These are phyloP conservation scores for Fusarium verrucosum DNA, from an alignment of 2,329 filamentous ascomycete species.

Conservation along the genomic window DNA sequence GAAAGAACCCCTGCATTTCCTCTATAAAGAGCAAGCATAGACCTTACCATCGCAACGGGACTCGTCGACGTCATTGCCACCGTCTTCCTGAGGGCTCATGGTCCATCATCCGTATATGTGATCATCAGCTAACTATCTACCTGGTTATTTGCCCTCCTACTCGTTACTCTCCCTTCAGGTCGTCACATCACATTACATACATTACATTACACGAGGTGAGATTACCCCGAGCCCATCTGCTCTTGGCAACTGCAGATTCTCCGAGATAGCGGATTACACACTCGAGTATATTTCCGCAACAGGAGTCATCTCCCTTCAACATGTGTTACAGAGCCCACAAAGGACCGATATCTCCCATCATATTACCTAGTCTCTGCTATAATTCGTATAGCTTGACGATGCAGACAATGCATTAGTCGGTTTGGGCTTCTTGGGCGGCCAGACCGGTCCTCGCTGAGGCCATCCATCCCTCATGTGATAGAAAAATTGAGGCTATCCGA, in stretches of 20 bases:
- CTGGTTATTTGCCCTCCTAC: background rate
- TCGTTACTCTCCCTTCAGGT: background rate
- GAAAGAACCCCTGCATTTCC: slow-evolving; percentile 2
- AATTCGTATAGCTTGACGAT: background rate
- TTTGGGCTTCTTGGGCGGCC: background rate
- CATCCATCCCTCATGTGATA: background rate
- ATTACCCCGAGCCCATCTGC: slow-evolving; percentile 21
- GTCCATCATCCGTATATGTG: background rate
- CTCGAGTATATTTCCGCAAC: slow-evolving; percentile 25
- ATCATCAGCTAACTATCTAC: too few relatives aligned
- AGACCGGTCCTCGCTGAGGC: background rate
- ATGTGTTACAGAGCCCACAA: slow-evolving; percentile 26
- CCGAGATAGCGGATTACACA: slow-evolving; percentile 27
- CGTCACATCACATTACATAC: slow-evolving; percentile 26
- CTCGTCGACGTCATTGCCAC: slow-evolving; percentile 16
- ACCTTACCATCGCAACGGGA: background rate
- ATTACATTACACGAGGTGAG: slow-evolving; percentile 25
- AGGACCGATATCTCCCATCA: slow-evolving; percentile 34
- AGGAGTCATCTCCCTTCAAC: slow-evolving; percentile 28
- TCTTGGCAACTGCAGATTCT: slow-evolving; percentile 6
- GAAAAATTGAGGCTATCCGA: background rate
- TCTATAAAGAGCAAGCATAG: slow-evolving; percentile 12
- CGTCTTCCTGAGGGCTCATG: background rate
- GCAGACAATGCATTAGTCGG: too few relatives aligned
- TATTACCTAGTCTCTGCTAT: background rate